Conservation (phyloP, 2,329 filamentous ascomycete species). For the Chalaropsis ovoidea region DNA sequence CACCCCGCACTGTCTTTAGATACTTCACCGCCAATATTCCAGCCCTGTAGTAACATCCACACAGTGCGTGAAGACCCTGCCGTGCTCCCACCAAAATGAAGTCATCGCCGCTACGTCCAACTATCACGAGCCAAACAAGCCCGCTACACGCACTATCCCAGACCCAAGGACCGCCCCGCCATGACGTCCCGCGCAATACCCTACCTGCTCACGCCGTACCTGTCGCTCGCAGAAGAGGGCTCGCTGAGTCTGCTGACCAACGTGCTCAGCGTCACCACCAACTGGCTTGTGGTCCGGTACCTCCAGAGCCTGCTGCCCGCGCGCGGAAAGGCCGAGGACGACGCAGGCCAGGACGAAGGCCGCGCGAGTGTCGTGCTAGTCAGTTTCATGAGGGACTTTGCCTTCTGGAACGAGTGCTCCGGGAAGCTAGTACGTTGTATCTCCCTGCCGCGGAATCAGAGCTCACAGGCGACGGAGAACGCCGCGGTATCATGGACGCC, state of each 20-base stretch:
- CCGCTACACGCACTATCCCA: background rate
- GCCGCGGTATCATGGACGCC: background rate
- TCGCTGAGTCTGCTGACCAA: conserved; percentile 58
- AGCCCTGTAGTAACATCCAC: background rate
- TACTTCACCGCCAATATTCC: background rate
- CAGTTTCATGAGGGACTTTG: conserved; percentile 68
- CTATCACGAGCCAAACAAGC: background rate
- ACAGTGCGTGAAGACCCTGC: conserved; percentile 19
- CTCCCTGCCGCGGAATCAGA: background rate
- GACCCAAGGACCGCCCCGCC: background rate
- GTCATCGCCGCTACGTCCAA: background rate
- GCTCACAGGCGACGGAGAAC: background rate
- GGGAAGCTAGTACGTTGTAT: conserved; percentile 48
- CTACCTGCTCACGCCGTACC: conserved; percentile 54
- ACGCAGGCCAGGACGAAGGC: conserved; percentile 26
- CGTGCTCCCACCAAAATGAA: background rate
- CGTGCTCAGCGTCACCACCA: conserved; percentile 53
- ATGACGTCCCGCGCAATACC: conserved; percentile 46
- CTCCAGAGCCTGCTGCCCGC: conserved; percentile 37
- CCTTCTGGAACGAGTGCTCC: conserved; percentile 67
- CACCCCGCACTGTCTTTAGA: background rate
- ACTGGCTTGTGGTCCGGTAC: conserved; percentile 54
- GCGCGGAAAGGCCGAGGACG: conserved; percentile 22
- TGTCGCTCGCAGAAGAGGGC: conserved; percentile 46
- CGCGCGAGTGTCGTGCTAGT: conserved; percentile 57